A percentile compares a stretch with the other conserved stretches of the same genome.
Conservation (phyloP, 768 basidiomycete genomes). For the Pleurotus sapidus region DNA sequence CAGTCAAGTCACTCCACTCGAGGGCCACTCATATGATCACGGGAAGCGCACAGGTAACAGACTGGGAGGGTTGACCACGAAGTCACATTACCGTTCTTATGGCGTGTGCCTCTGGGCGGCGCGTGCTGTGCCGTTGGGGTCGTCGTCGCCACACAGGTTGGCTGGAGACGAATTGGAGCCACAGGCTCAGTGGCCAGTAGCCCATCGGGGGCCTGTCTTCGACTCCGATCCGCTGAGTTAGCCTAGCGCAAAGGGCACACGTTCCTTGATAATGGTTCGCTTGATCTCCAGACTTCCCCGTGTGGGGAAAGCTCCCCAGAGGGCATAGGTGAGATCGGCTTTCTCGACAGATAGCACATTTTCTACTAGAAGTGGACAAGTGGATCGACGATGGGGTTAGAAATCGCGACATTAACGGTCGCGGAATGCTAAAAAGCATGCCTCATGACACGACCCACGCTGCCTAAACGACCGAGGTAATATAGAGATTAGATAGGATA, state of each 20-base stretch:
- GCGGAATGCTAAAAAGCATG: not conserved
- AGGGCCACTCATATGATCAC: no score
- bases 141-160: not conserved
- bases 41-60: no score
- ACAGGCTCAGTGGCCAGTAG: not conserved
- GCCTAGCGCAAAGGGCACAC: no score
- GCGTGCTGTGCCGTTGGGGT: not conserved
- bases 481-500: not conserved
- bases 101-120: not conserved
- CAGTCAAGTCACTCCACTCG: no score
- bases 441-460: slow-evolving; percentile 1
- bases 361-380: no score
- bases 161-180: not conserved
- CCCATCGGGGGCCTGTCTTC: not conserved
- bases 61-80: no score
- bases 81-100: no score
- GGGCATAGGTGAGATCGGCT: no score
- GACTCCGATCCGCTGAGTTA: not conserved
- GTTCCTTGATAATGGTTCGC: no score
- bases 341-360: no score
- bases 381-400: not conserved
- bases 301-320: no score
- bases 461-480: not conserved
- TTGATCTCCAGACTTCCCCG: no score
- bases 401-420: not conserved